Evolutionary conservation across 129 eudicot species (phyloP).

Genomic region (Lactuca saligna): DNA sequence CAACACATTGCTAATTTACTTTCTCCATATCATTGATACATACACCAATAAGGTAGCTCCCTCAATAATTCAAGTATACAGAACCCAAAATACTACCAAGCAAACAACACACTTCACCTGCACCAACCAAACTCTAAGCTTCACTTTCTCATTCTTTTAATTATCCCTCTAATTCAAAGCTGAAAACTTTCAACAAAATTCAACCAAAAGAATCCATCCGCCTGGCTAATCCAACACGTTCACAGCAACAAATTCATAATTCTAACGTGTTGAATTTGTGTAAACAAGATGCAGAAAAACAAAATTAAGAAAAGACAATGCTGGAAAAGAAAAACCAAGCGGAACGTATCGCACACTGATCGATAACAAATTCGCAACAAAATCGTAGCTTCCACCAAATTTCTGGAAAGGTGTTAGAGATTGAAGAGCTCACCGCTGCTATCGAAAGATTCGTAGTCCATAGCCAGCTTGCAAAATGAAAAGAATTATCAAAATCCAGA

Average conservation of each 20-base stretch:
- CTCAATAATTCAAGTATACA: background rate
- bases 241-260: conserved; percentile 16
- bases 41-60: background rate
- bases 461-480: conserved; percentile 51
- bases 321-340: conserved; percentile 3
- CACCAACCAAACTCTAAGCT: conserved; percentile 16
- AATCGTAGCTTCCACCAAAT: background rate
- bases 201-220: conserved; percentile 5
- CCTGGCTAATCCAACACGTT: conserved; percentile 2
- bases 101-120: conserved; percentile 12
- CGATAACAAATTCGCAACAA: conserved; percentile 17
- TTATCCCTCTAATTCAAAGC: conserved; percentile 2
- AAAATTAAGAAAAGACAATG: conserved; percentile 22
- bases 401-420: background rate
- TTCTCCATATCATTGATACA: conserved; percentile 6
- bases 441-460: conserved; percentile 77
- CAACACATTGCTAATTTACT: conserved; percentile 21
- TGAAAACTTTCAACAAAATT: background rate
- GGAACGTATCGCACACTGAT: conserved; percentile 10
- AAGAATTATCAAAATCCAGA: conserved; percentile 12
- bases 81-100: conserved; percentile 5
- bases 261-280: conserved; percentile 3
- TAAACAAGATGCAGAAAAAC: background rate
- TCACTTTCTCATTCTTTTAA: conserved; percentile 8
- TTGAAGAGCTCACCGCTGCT: conserved; percentile 70